Conservation (phyloP, 73 alveolate species). For the Uronychia setigera region DNA sequence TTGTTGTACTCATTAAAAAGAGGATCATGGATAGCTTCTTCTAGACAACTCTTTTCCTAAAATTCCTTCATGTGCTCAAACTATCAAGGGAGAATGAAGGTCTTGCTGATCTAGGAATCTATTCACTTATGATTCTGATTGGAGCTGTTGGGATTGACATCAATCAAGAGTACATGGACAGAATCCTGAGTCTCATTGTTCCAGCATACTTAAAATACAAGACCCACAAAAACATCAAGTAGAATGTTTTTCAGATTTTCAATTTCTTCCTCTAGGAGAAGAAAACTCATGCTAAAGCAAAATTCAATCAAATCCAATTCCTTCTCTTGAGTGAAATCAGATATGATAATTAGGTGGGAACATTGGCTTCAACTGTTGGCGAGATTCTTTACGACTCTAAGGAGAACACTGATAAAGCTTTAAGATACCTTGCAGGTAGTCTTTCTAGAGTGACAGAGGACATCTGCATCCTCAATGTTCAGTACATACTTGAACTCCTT, state of each 20-base stretch:
- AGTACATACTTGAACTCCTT: conserved; percentile 33
- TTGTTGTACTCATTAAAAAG: conserved; percentile 22
- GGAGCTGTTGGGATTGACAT: conserved; percentile 29
- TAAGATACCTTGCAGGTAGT: conserved; percentile 3
- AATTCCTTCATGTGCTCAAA: conserved; percentile 19
- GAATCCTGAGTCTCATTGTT: conserved; percentile 33
- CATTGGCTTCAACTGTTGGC: not conserved
- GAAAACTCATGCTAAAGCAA: not conserved
- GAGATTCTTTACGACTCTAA: conserved; percentile 6
- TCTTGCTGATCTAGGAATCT: conserved; percentile 28
- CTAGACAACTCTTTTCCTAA: conserved; percentile 14
- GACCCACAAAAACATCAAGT: conserved; percentile 17
- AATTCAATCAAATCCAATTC: conserved; percentile 21
- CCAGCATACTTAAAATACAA: conserved; percentile 37
- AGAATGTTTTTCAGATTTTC: conserved; percentile 29
- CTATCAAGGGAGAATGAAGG: conserved; percentile 24
- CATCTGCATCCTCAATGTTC: conserved; percentile 26
- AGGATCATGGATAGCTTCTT: conserved; percentile 27
- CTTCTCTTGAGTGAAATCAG: conserved; percentile 16
- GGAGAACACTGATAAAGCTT: conserved; percentile 21
- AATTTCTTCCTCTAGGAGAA: conserved; percentile 30
- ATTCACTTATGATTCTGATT: conserved; percentile 25
- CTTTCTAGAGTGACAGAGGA: conserved; percentile 39
- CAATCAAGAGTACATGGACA: conserved; percentile 5
- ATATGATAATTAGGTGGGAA: conserved; percentile 12